A percentile compares a stretch with the other conserved stretches of the same genome.
Evolutionary conservation across 208 protist species (phyloP).

Genomic region (Naegleria lovaniensis): DNA sequence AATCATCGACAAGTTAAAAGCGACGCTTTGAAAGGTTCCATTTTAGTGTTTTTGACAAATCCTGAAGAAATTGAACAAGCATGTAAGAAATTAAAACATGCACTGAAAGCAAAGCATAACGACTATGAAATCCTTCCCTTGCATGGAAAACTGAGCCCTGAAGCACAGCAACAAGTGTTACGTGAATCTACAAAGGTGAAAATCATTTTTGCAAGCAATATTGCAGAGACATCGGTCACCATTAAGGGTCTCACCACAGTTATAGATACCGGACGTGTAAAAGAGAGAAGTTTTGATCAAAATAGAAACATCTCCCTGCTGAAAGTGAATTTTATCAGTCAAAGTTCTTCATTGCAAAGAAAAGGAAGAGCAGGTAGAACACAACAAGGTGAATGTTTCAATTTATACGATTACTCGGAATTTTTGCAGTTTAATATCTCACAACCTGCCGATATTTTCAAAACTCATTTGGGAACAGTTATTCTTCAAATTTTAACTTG

Average conservation of each 20-base stretch:
- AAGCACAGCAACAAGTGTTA: slow-evolving; percentile 60
- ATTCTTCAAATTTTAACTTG: neutral
- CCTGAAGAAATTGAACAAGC: slow-evolving; percentile 79
- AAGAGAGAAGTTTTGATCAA: slow-evolving; percentile 71
- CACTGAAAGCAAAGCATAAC: slow-evolving; percentile 55
- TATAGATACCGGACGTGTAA: slow-evolving; percentile 69
- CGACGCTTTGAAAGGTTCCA: slow-evolving; percentile 60
- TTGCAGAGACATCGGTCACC: slow-evolving; percentile 81
- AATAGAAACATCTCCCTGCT: slow-evolving; percentile 67
- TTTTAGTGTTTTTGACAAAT: slow-evolving; percentile 80
- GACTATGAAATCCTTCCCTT: slow-evolving; percentile 54
- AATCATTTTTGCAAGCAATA: slow-evolving; percentile 74
- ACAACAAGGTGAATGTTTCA: slow-evolving; percentile 67
- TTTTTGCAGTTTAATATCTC: neutral
- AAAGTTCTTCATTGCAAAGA: slow-evolving; percentile 55
- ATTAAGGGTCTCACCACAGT: slow-evolving; percentile 79
- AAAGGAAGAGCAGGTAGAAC: slow-evolving; percentile 68
- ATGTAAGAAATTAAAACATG: slow-evolving; percentile 48
- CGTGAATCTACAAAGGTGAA: slow-evolving; percentile 56
- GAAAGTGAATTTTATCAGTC: slow-evolving; percentile 45
- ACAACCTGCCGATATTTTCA: slow-evolving; percentile 7
- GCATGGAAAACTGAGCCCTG: slow-evolving; percentile 65
- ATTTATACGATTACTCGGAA: slow-evolving; percentile 60
- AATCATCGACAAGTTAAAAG: slow-evolving; percentile 44
- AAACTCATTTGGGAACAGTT: slow-evolving; percentile 18